A percentile compares a stretch with the other conserved stretches of the same genome.
phyloP scores from a whole-genome alignment of 2,329 filamentous ascomycete genomes.

The Hypoxylon sp. region DNA sequence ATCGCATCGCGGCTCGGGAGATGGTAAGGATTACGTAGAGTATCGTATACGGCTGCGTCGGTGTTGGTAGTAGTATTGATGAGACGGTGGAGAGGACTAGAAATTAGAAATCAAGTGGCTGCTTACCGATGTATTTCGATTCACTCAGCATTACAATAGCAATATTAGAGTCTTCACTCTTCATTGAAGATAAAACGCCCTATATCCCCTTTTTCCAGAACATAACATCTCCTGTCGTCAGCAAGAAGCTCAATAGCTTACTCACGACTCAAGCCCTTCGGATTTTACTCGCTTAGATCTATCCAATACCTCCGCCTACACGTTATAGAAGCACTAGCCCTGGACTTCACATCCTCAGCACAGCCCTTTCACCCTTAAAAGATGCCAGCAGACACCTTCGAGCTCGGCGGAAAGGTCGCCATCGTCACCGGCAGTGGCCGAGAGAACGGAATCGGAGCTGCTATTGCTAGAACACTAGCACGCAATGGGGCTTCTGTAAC shows the following conservation, averaged over 20 bases:
- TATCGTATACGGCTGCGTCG: neutral
- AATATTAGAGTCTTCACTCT: neutral
- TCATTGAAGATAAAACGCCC: neutral
- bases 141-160: neutral
- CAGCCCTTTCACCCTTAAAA: neutral
- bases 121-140: neutral
- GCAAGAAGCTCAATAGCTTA: neutral
- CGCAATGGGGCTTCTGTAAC: conserved; percentile 58
- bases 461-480: conserved; percentile 57
- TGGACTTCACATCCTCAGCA: neutral
- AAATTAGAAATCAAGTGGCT: neutral
- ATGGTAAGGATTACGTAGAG: neutral
- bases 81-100: neutral
- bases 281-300: neutral
- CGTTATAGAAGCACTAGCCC: neutral
- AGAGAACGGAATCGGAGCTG: conserved; percentile 61
- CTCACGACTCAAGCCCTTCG: neutral
- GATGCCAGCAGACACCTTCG: conserved; percentile 55
- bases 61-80: neutral
- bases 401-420: conserved; percentile 58
- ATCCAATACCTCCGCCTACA: neutral
- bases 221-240: neutral
- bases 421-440: conserved; percentile 61
- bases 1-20: neutral
- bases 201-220: neutral